A percentile compares a stretch with the other conserved stretches of the same genome.
phyloP scores from a whole-genome alignment of 345 rosid species.

The Corymbia maculata region DNA sequence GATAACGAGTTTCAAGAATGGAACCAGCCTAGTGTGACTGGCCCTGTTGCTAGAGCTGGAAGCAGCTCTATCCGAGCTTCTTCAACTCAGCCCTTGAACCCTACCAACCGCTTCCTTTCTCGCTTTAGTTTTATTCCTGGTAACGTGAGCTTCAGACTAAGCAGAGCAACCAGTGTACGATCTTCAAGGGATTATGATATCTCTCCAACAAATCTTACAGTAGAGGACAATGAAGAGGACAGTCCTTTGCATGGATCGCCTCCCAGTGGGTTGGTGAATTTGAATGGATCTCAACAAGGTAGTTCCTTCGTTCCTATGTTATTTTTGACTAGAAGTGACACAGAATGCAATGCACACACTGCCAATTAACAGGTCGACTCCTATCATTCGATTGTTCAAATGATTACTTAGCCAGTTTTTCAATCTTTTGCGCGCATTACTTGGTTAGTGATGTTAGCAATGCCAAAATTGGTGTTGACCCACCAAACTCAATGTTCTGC shows the following conservation, averaged over 20 bases:
- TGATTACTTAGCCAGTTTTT: slow-evolving; percentile 1
- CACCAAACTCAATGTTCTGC: slow-evolving; percentile 11
- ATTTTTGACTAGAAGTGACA: neutral
- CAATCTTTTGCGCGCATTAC: slow-evolving; percentile 16
- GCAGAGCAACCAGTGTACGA: slow-evolving; percentile 69
- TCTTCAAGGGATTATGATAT: slow-evolving; percentile 55
- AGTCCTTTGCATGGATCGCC: slow-evolving; percentile 15
- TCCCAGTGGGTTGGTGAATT: slow-evolving; percentile 12
- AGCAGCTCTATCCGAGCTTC: slow-evolving; percentile 45
- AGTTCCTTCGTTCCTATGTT: slow-evolving; percentile 1
- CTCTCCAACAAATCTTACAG: slow-evolving; percentile 24
- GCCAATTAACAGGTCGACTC: neutral
- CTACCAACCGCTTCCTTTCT: slow-evolving; percentile 51
- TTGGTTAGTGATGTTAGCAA: slow-evolving; percentile 13
- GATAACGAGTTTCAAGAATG: slow-evolving; percentile 36
- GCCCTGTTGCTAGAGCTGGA: slow-evolving; percentile 19
- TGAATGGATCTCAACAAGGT: slow-evolving; percentile 24
- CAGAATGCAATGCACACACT: slow-evolving; percentile 4
- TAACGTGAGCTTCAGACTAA: slow-evolving; percentile 64
- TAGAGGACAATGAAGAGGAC: slow-evolving; percentile 23
- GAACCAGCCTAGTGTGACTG: slow-evolving; percentile 22
- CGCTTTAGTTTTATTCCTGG: slow-evolving; percentile 88
- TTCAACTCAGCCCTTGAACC: slow-evolving; percentile 20
- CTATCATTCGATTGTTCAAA: slow-evolving; percentile 3
- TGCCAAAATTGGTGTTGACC: slow-evolving; percentile 19